phyloP scores from a whole-genome alignment of 495 filamentous ascomycete species.

The Talaromyces ruber region DNA sequence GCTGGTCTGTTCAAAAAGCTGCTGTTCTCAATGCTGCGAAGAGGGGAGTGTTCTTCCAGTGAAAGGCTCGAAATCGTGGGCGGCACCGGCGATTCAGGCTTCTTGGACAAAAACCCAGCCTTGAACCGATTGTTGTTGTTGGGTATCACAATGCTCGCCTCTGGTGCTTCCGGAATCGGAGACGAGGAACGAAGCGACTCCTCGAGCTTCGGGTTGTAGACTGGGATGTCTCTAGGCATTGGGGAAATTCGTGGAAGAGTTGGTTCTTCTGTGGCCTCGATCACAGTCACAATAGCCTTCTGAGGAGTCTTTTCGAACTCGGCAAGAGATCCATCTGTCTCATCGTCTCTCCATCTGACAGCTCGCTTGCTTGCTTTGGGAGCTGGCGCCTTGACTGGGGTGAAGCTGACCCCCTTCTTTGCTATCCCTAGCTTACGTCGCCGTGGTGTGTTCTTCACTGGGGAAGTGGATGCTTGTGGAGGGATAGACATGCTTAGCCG shows the following conservation, averaged over 20 bases:
- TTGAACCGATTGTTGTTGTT: constrained; percentile 77
- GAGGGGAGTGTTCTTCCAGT: constrained; percentile 55
- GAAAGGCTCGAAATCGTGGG: constrained; percentile 52
- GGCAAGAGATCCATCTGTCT: constrained; percentile 70
- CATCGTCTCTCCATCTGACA: constrained; percentile 92
- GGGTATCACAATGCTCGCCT: constrained; percentile 26
- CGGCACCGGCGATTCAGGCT: constrained; percentile 52
- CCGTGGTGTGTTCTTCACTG: constrained; percentile 67
- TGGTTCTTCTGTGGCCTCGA: constrained; percentile 40
- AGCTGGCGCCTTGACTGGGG: constrained; percentile 66
- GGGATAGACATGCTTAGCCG: constrained; percentile 25
- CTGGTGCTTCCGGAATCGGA: constrained; percentile 20
- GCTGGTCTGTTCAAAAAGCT: constrained; percentile 49
- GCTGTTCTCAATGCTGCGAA: constrained; percentile 55
- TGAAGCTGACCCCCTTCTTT: constrained; percentile 75
- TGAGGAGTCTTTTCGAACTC: constrained; percentile 86
- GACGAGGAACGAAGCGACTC: constrained; percentile 23
- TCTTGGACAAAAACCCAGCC: constrained; percentile 82
- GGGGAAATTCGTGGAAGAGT: constrained; percentile 28
- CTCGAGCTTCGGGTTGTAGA: constrained; percentile 3
- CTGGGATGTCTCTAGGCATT: constrained; percentile 33
- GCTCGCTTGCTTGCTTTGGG: constrained; percentile 54
- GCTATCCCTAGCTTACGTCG: constrained; percentile 60
- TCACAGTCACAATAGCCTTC: constrained; percentile 44
- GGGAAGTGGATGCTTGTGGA: constrained; percentile 36